Evolutionary conservation across 2,329 filamentous ascomycete species (phyloP), one percentile per base, ranked within the genome.

Genomic region (Colletotrichum lindemuthianum): DNA sequence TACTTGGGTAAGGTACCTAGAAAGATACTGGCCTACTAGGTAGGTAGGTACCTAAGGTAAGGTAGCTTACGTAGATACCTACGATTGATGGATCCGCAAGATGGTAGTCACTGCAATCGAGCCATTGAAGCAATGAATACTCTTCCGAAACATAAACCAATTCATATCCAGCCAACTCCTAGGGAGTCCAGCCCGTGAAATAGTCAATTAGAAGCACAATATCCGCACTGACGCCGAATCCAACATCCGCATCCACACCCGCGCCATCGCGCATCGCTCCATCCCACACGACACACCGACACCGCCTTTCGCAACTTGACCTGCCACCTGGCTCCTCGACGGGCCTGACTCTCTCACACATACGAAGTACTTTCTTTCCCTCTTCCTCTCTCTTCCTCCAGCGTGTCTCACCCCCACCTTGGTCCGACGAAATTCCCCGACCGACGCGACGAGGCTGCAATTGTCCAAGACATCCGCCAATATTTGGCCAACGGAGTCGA

Each of bases 121-220:
- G 48, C 36, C 47, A 49, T 11, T 16, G 13, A 6, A n/a, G 13
- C n/a, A 16, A 15, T 15, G n/a, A 43, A 24, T 24, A 24, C 24
- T 24, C 5, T 3, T 34, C 43, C n/a, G n/a, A n/a, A n/a, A n/a
- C n/a, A n/a, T n/a, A n/a, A n/a, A n/a, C n/a, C n/a, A n/a, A n/a
- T n/a, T n/a, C 51, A 57, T n/a, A 57, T 65, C 58, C 40, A 48
- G 16, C 50, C 51, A 45, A 39, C 48, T 47, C 36, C 58, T 36
- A 52, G 63, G 58, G 58, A 47, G 41, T 59, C 47, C 58, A 65
- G 56, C 40, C 61, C 51, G 41, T 65, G 49, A 60, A 51, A 51
- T 24, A 9, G 24, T 32, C 15, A 34, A 37, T 39, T 11, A 11
- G 8, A 10, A 11, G 34, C 11, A 53, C 16, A 40, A 53, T 39